Evolutionary conservation across 2,329 filamentous ascomycete species (phyloP).

Genomic region (Tolypocladium capitatum): DNA sequence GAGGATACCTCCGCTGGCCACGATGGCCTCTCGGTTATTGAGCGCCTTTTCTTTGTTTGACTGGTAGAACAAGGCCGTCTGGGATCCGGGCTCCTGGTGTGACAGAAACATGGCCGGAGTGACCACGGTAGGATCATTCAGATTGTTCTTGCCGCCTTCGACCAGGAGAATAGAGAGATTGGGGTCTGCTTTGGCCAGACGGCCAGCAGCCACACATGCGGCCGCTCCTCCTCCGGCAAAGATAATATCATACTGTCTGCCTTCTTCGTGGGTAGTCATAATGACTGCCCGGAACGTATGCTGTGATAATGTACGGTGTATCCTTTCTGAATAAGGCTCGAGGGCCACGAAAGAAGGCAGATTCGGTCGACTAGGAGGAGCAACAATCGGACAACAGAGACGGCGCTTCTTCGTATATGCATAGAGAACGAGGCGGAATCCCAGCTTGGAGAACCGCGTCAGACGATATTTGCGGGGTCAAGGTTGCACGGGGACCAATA

Average conservation of each 20-base stretch:
- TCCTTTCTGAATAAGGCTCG: too few relatives aligned
- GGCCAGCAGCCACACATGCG: constrained; percentile 13
- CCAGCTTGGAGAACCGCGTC: too few relatives aligned
- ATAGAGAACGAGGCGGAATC: too few relatives aligned
- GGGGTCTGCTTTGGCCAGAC: constrained; percentile 13
- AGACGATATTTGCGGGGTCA: too few relatives aligned
- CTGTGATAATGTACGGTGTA: too few relatives aligned
- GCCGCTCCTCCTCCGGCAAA: constrained; percentile 14
- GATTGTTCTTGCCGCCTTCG: constrained; percentile 15
- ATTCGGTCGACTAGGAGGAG: too few relatives aligned
- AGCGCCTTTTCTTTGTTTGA: constrained; percentile 10
- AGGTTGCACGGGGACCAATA: too few relatives aligned
- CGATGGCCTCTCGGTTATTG: constrained; percentile 9
- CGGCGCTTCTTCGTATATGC: too few relatives aligned
- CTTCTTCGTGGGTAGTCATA: constrained; percentile 6
- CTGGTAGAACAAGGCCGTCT: constrained; percentile 11
- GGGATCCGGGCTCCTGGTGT: constrained; percentile 9
- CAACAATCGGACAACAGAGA: too few relatives aligned
- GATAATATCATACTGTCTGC: constrained; percentile 10
- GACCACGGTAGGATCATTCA: constrained; percentile 11
- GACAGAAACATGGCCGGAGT: constrained; percentile 10
- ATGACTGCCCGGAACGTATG: background rate
- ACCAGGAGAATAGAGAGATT: constrained; percentile 13
- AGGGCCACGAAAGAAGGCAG: too few relatives aligned
- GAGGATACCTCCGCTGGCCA: constrained; percentile 13